Evolutionary conservation across 805 yeast genomes (phyloP), one percentile per base, ranked within the genome.

Genomic region (Naumovozyma castellii): DNA sequence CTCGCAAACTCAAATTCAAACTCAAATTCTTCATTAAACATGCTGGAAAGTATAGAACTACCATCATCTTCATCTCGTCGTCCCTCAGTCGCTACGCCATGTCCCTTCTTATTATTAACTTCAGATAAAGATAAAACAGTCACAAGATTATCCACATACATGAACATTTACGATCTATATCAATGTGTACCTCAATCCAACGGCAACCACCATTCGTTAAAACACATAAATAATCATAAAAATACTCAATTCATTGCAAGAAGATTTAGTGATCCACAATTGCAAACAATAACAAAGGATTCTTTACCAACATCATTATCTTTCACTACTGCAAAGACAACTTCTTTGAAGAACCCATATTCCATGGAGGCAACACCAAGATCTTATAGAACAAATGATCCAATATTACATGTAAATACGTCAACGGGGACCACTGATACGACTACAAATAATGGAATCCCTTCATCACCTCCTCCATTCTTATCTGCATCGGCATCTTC

Each of bases 111-210:
- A n/a, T n/a, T n/a, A n/a, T n/a, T n/a, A n/a, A n/a, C n/a, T n/a
- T n/a, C n/a, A n/a, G 37, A 29, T 14, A n/a, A 29, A 9, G 32
- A 29, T 14, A 29, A 29, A 13, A 9, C 15, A 9, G 10, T 22
- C 14, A 27, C 28, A 18, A 22, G 31, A 13, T 19, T 35, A 6
- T 35, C 52, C 3, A 43, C 43, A 2, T 44, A 43, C 13, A 37
- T 46, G 42, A 39, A 46, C 34, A 42, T 48, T 16, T 35, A 45
- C 41, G 46, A 43, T 33, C 37, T 48, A 20, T 46, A 44, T 36
- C 51, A 48, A 35, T 48, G 51, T 22, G 38, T 48, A 6, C 35
- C 40, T 8, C 12, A 8, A 8, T 22, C 28, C 8, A 22, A 22
- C 12, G 12, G 12, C 12, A 22, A 22, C 12, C n/a, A n/a, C n/a